Conservation (phyloP, 768 basidiomycete genomes). For the Boletus eberwhitei region DNA sequence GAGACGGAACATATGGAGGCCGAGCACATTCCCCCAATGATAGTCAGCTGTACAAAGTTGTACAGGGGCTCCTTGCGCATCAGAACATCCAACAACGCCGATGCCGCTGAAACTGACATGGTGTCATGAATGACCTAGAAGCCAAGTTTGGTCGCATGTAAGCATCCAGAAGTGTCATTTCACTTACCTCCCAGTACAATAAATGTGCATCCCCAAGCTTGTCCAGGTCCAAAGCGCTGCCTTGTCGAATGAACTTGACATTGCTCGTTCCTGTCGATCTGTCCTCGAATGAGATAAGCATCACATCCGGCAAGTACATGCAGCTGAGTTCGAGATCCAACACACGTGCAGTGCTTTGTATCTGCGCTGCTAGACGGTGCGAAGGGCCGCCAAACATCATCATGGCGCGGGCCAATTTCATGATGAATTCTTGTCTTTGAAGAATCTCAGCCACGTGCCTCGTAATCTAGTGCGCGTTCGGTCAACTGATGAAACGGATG, state of each 20-base stretch:
- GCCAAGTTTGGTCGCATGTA: background rate
- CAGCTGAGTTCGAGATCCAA: conserved; percentile 72
- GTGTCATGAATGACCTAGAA: conserved; percentile 78
- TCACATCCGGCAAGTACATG: conserved; percentile 71
- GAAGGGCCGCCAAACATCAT: conserved; percentile 89
- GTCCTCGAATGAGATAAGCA: conserved; percentile 84
- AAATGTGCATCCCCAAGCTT: conserved; percentile 70
- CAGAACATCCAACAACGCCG: conserved; percentile 61
- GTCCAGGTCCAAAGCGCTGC: conserved; percentile 67
- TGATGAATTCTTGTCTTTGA: conserved; percentile 77
- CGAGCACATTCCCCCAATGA: conserved; percentile 78
- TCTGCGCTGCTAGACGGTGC: conserved; percentile 79
- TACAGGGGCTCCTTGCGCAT: conserved; percentile 69
- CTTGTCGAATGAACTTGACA: conserved; percentile 75
- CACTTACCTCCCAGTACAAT: conserved; percentile 68
- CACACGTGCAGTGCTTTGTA: conserved; percentile 73
- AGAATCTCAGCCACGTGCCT: conserved; percentile 81
- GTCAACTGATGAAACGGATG: background rate
- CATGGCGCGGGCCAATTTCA: conserved; percentile 80
- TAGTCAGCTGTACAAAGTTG: conserved; percentile 52
- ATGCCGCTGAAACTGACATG: conserved; percentile 71
- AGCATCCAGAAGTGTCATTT: background rate
- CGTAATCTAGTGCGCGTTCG: conserved; percentile 53
- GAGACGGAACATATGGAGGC: conserved; percentile 69
- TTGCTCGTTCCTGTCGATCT: conserved; percentile 73